Percentiles rank a stretch among this genome's conserved stretches.
Evolutionary conservation across 331 rosid species (phyloP).

Genomic region (Quercus tomentella): DNA sequence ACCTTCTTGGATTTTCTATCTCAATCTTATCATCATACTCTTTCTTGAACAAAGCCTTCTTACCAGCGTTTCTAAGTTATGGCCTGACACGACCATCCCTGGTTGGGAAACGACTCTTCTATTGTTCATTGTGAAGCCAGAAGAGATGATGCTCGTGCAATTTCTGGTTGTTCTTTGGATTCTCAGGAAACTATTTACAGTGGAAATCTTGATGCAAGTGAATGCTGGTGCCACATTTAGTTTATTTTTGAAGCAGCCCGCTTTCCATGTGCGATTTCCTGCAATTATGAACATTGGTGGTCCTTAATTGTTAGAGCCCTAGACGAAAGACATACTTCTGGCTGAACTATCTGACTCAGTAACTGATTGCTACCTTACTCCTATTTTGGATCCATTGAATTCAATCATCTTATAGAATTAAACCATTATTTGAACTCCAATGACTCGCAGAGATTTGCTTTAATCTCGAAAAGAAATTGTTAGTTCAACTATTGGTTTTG

Average conservation of each 20-base stretch:
- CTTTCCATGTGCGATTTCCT: constrained; percentile 74
- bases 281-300: constrained; percentile 56
- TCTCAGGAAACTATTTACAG: constrained; percentile 18
- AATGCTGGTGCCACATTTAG: constrained; percentile 42
- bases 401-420: constrained; percentile 36
- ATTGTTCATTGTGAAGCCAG: constrained; percentile 16
- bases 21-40: constrained; percentile 35
- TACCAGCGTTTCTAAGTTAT: constrained; percentile 43
- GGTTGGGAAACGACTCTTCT: constrained; percentile 52
- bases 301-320: constrained; percentile 30
- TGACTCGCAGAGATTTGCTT: constrained; percentile 54
- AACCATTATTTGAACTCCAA: constrained; percentile 37
- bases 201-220: constrained; percentile 30
- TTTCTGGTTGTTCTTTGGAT: constrained; percentile 17
- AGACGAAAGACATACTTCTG: constrained; percentile 51
- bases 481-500: constrained; percentile 38
- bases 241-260: constrained; percentile 55
- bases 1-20: constrained; percentile 44
- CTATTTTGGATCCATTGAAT: constrained; percentile 64
- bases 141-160: constrained; percentile 17
- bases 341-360: constrained; percentile 43
- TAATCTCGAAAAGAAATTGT: constrained; percentile 35
- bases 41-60: constrained; percentile 55
- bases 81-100: constrained; percentile 46
- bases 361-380: constrained; percentile 34